These are phyloP conservation scores for Populus ilicifolia DNA, from an alignment of 345 rosid genomes.

Conservation along the genomic window DNA sequence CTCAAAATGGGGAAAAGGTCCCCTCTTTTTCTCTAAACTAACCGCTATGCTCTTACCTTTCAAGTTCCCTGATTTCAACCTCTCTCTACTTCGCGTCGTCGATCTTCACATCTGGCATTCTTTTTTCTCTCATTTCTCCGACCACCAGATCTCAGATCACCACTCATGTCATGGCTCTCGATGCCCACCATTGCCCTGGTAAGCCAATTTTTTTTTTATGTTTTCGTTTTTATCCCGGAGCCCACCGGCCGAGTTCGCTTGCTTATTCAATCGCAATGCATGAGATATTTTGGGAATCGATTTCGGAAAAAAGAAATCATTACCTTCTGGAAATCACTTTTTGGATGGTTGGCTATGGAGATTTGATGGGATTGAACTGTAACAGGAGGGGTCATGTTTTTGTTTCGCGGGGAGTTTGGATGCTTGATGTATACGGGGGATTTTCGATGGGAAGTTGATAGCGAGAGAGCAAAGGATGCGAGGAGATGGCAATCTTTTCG, in stretches of 20 bases:
- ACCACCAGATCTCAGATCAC: constrained; percentile 34
- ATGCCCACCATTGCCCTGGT: constrained; percentile 83
- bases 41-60: constrained; percentile 66
- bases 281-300: too few relatives aligned
- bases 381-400: constrained; percentile 67
- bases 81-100: constrained; percentile 60
- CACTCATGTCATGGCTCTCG: constrained; percentile 53
- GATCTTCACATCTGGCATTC: constrained; percentile 54
- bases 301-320: too few relatives aligned
- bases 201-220: background rate
- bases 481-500: constrained; percentile 44
- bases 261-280: too few relatives aligned
- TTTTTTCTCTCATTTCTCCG: constrained; percentile 47
- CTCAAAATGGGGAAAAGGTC: constrained; percentile 52
- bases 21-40: constrained; percentile 70
- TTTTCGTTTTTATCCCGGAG: too few relatives aligned
- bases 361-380: background rate
- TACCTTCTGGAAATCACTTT: too few relatives aligned
- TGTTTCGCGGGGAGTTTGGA: constrained; percentile 74
- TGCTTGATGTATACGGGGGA: constrained; percentile 70
- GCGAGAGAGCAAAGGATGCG: constrained; percentile 29
- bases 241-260: too few relatives aligned
- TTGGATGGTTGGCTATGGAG: too few relatives aligned
- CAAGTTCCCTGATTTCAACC: constrained; percentile 58
- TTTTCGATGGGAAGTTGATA: constrained; percentile 56